Conservation (phyloP, 139 green algal species). For the Haematococcus sp. region DNA sequence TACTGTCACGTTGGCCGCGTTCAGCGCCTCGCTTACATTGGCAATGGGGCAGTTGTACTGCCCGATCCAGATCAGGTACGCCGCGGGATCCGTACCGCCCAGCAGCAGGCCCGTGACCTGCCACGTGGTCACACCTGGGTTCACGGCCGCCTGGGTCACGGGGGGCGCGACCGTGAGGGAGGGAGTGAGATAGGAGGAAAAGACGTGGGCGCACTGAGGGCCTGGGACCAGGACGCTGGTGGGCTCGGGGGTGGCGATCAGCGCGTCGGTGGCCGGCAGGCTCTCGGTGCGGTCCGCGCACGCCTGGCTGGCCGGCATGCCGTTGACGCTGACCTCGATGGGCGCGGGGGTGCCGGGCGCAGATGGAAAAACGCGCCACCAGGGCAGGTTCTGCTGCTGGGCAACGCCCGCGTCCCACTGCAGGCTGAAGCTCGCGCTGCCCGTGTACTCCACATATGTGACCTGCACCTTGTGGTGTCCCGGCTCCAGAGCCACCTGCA, state of each 20-base stretch:
- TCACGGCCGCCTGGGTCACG: background rate
- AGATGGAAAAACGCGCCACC: slow-evolving; percentile 11
- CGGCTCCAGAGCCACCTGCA: background rate
- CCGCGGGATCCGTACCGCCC: too few relatives aligned
- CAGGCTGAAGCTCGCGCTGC: background rate
- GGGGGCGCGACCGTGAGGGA: slow-evolving; percentile 10
- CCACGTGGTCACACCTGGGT: too few relatives aligned
- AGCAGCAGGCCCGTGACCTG: too few relatives aligned
- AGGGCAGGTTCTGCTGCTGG: background rate
- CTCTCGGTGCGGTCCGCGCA: slow-evolving; percentile 4
- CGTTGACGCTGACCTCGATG: slow-evolving; percentile 24
- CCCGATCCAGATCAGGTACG: too few relatives aligned
- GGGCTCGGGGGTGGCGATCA: slow-evolving; percentile 6
- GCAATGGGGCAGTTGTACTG: too few relatives aligned
- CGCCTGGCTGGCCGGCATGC: background rate
- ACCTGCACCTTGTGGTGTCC: slow-evolving; percentile 22
- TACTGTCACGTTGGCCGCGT: too few relatives aligned
- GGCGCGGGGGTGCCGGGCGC: background rate
- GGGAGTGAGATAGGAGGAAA: slow-evolving; percentile 18
- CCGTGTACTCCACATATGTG: slow-evolving; percentile 7
- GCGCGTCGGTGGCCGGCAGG: background rate
- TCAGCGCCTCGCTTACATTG: too few relatives aligned
- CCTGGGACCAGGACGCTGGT: background rate
- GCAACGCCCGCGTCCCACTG: background rate
- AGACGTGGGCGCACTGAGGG: slow-evolving; percentile 19